phyloP scores from a whole-genome alignment of 2,329 filamentous ascomycete genomes.

The Neonectria hederae region DNA sequence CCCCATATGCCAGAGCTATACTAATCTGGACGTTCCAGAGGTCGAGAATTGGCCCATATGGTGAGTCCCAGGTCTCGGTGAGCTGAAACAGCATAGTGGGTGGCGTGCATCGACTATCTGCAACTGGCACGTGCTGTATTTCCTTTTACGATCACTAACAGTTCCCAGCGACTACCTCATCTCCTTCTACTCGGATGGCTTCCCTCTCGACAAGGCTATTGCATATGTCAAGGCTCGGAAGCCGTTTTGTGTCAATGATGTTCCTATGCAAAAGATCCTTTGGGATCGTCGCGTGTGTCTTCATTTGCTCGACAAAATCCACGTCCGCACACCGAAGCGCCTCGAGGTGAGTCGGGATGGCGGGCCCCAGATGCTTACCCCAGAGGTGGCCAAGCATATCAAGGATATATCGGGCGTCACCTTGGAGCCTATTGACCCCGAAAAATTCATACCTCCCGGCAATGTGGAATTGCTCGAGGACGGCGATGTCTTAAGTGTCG shows the following conservation, averaged over 20 bases:
- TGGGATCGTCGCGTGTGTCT: conserved; percentile 96
- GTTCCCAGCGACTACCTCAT: conserved; percentile 84
- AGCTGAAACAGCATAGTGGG: conserved; percentile 47
- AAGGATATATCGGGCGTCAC: conserved; percentile 81
- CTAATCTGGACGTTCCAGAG: conserved; percentile 55
- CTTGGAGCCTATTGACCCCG: conserved; percentile 75
- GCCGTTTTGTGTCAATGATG: conserved; percentile 96
- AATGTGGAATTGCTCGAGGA: conserved; percentile 89
- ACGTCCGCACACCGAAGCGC: conserved; percentile 87
- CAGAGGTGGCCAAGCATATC: conserved; percentile 83
- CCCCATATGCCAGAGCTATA: conserved; percentile 11
- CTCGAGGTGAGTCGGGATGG: conserved; percentile 94
- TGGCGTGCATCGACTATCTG: conserved; percentile 34
- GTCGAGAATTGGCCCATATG: conserved; percentile 97
- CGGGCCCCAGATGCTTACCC: conserved; percentile 79
- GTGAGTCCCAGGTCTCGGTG: conserved; percentile 56
- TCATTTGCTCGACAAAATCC: conserved; percentile 85
- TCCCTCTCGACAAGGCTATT: conserved; percentile 95
- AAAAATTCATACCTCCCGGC: conserved; percentile 68
- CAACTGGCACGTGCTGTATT: conserved; percentile 41
- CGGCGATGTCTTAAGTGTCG: conserved; percentile 86
- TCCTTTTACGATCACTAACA: conserved; percentile 35
- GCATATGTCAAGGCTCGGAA: conserved; percentile 93
- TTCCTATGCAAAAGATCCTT: conserved; percentile 95
- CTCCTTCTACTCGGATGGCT: conserved; percentile 98